Evolutionary conservation across 768 basidiomycete species (phyloP).

Genomic region (Serendipita sp.): DNA sequence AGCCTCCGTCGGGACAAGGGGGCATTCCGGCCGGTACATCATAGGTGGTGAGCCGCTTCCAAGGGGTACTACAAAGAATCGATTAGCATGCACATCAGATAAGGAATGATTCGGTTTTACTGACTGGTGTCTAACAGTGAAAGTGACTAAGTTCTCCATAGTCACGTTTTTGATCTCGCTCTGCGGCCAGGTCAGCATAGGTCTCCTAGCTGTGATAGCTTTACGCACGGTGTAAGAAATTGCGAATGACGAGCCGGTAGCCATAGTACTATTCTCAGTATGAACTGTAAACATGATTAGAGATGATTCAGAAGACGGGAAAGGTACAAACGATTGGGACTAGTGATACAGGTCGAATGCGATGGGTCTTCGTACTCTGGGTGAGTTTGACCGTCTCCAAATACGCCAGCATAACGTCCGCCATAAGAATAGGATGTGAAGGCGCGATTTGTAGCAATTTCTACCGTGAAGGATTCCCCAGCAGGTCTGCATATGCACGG

Average conservation of each 20-base stretch:
- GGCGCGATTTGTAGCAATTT: background rate
- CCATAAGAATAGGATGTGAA: slow-evolving; percentile 2
- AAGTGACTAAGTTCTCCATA: slow-evolving; percentile 8
- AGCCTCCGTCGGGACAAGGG: slow-evolving; percentile 9
- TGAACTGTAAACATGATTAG: background rate
- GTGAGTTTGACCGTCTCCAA: slow-evolving; percentile 9
- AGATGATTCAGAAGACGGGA: background rate
- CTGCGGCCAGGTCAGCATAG: background rate
- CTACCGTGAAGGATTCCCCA: slow-evolving; percentile 5
- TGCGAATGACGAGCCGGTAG: slow-evolving; percentile 5
- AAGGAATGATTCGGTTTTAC: background rate
- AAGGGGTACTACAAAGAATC: slow-evolving; percentile 9
- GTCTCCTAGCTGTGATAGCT: background rate
- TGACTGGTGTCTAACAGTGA: slow-evolving; percentile 8
- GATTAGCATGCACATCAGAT: background rate
- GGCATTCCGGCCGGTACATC: slow-evolving; percentile 8
- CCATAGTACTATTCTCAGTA: background rate
- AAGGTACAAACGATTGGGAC: background rate
- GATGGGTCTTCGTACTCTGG: background rate
- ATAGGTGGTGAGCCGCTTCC: slow-evolving; percentile 9
- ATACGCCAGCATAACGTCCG: background rate
- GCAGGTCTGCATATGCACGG: background rate
- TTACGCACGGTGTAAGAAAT: background rate
- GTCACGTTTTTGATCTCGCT: slow-evolving; percentile 3
- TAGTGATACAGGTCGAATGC: background rate